Conservation (phyloP, 2,329 filamentous ascomycete species). For the Metarhizium rileyi region DNA sequence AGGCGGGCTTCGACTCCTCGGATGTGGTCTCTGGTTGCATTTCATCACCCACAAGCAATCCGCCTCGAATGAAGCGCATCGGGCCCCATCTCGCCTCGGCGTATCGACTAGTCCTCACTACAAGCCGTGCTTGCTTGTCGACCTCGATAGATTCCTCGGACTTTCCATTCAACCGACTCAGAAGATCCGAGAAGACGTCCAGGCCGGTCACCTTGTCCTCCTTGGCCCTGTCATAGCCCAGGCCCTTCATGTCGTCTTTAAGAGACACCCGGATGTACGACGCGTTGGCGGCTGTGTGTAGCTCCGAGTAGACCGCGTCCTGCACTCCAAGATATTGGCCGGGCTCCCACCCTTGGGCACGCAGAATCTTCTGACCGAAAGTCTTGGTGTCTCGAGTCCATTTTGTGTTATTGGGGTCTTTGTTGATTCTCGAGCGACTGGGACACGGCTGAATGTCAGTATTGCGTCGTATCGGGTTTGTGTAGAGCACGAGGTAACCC, state of each 20-base stretch:
- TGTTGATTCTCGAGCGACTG: constrained; percentile 57
- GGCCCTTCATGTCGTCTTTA: constrained; percentile 84
- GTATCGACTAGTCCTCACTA: constrained; percentile 64
- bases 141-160: constrained; percentile 61
- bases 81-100: constrained; percentile 66
- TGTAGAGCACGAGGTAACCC: neutral
- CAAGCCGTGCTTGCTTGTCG: constrained; percentile 58
- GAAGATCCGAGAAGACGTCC: constrained; percentile 73
- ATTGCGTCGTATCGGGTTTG: too few relatives aligned
- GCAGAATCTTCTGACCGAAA: constrained; percentile 85
- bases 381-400: constrained; percentile 76
- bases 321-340: constrained; percentile 73
- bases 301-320: constrained; percentile 62
- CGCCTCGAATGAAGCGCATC: constrained; percentile 83
- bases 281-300: constrained; percentile 70
- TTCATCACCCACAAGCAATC: constrained; percentile 53
- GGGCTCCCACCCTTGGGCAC: constrained; percentile 81
- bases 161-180: constrained; percentile 86
- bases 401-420: constrained; percentile 91
- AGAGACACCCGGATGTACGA: constrained; percentile 77
- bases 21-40: constrained; percentile 29
- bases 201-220: constrained; percentile 76
- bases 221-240: constrained; percentile 71
- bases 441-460: constrained; percentile 7
- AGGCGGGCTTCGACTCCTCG: constrained; percentile 7